Evolutionary conservation across 2,329 filamentous ascomycete species (phyloP).

Genomic region (Fonsecaea pedrosoi): DNA sequence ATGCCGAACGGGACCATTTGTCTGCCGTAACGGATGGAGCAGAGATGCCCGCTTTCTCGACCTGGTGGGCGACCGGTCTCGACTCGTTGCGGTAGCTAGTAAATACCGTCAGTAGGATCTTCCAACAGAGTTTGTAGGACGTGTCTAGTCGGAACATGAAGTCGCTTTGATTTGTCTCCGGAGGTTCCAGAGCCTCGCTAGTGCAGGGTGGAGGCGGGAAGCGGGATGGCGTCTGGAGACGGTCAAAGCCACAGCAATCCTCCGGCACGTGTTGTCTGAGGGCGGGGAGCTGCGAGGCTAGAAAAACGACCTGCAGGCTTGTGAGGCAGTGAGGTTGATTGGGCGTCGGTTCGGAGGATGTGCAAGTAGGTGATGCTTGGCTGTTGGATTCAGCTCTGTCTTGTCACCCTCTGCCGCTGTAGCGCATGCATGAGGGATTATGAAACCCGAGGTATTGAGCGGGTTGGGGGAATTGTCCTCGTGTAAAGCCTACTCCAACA

Average conservation of each 20-base stretch:
- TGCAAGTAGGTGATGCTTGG: neutral
- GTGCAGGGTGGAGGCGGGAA: neutral
- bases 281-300: slow-evolving; percentile 8
- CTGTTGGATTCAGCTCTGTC: neutral
- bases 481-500: slow-evolving; percentile 20
- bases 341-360: neutral
- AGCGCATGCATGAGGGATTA: neutral
- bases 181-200: slow-evolving; percentile 13
- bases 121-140: slow-evolving; percentile 6
- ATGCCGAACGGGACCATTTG: neutral
- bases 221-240: neutral
- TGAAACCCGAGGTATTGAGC: neutral
- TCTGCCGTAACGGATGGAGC: neutral
- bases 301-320: slow-evolving; percentile 1
- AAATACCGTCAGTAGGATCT: neutral
- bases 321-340: neutral
- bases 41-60: neutral
- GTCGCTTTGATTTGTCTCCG: slow-evolving; percentile 1
- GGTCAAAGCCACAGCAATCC: slow-evolving; percentile 11
- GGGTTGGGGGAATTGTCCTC: neutral
- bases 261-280: slow-evolving; percentile 15
- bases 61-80: neutral
- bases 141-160: slow-evolving; percentile 14
- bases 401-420: neutral
- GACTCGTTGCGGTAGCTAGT: slow-evolving; percentile 6